Evolutionary conservation across 2,329 filamentous ascomycete genomes (phyloP).

Genomic region (Colletotrichum karsti): DNA sequence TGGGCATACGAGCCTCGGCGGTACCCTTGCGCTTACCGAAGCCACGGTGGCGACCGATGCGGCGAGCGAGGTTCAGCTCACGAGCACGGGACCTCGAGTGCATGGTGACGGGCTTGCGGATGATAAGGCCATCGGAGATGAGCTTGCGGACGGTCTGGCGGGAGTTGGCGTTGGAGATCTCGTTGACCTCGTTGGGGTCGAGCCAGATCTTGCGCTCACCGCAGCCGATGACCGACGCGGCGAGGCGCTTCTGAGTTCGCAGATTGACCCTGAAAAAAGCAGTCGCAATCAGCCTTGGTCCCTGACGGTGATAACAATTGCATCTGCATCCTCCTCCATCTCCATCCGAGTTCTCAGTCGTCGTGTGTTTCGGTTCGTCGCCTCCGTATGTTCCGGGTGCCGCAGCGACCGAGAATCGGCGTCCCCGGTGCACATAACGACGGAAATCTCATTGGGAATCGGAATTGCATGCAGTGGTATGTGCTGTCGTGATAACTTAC

Average conservation of each 20-base stretch:
- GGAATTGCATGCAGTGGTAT: constrained; percentile 2
- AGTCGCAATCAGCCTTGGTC: constrained; percentile 29
- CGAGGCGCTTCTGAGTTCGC: constrained; percentile 99
- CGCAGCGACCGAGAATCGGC: neutral
- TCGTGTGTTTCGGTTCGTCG: constrained; percentile 5
- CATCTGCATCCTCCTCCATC: neutral
- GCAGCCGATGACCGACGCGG: constrained; percentile 97
- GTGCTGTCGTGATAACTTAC: constrained; percentile 40
- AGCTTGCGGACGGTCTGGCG: constrained; percentile 99
- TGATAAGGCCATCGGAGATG: constrained; percentile 99
- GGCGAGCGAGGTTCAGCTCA: constrained; percentile 91
- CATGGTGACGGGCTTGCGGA: constrained; percentile 99
- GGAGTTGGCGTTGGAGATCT: constrained; percentile 99
- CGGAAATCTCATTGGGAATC: constrained; percentile 14
- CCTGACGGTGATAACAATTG: neutral
- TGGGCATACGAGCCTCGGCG: constrained; percentile 98
- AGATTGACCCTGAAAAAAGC: constrained; percentile 87
- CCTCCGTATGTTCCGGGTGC: neutral
- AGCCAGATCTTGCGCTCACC: constrained; percentile 99
- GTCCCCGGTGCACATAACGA: constrained; percentile 12
- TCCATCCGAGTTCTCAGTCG: neutral
- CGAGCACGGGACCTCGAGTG: constrained; percentile 97
- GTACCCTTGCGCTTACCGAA: constrained; percentile 99
- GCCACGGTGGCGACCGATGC: constrained; percentile 96
- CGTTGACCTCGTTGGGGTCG: constrained; percentile 98